A percentile compares a stretch with the other conserved stretches of the same genome.
These are phyloP conservation scores for Mycena galericulata DNA, from an alignment of 768 basidiomycete genomes.

Conservation along the genomic window DNA sequence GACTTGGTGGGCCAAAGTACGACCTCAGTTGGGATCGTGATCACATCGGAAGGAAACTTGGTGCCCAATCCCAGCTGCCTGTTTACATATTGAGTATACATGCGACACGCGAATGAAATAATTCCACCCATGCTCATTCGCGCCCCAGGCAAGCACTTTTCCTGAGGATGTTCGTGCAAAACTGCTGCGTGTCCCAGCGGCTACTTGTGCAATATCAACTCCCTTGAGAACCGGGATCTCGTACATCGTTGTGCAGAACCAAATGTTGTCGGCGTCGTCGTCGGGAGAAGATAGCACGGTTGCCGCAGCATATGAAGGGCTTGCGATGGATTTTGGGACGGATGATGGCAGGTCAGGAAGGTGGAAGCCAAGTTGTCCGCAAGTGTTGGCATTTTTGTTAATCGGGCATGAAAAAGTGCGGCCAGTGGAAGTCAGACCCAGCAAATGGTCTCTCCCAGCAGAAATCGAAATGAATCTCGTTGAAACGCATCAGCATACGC, in stretches of 20 bases:
- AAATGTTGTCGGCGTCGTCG: constrained; percentile 56
- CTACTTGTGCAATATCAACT: constrained; percentile 73
- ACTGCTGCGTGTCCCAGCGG: constrained; percentile 78
- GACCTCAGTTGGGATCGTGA: constrained; percentile 88
- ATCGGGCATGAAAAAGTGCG: constrained; percentile 85
- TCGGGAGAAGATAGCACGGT: constrained; percentile 44
- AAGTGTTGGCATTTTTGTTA: constrained; percentile 78
- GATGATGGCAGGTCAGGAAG: constrained; percentile 3
- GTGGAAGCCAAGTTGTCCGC: constrained; percentile 84
- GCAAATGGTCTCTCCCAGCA: constrained; percentile 77
- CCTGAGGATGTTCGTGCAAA: constrained; percentile 78
- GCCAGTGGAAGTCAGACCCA: constrained; percentile 79
- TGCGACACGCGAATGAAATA: constrained; percentile 4
- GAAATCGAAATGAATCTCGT: constrained; percentile 79
- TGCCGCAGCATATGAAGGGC: constrained; percentile 53
- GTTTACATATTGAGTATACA: constrained; percentile 19
- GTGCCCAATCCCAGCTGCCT: constrained; percentile 88
- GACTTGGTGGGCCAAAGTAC: constrained; percentile 73
- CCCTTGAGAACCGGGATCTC: constrained; percentile 82
- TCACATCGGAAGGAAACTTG: constrained; percentile 69
- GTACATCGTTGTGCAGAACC: constrained; percentile 77
- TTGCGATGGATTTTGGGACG: constrained; percentile 64
- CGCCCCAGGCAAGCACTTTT: constrained; percentile 88
- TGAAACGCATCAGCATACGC: neutral
- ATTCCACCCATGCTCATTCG: constrained; percentile 83